Percentiles rank a stretch among this genome's conserved stretches.
phyloP scores from a whole-genome alignment of 345 rosid genomes.

The Microcos paniculata region DNA sequence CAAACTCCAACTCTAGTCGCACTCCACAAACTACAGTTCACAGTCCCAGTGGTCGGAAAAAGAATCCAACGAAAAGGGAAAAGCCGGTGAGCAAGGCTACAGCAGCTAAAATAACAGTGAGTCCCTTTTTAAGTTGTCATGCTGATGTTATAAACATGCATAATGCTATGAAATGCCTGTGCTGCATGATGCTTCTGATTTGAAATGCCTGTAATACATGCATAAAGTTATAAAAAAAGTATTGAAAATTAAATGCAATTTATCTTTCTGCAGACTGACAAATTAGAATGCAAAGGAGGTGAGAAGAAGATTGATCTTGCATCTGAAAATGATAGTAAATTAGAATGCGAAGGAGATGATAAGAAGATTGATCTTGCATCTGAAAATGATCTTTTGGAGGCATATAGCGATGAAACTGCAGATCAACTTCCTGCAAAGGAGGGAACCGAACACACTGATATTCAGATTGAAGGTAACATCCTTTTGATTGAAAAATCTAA shows the following conservation, averaged over 20 bases:
- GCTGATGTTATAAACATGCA: background rate
- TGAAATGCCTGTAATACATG: background rate
- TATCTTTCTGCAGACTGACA: slow-evolving; percentile 42
- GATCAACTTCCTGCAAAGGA: slow-evolving; percentile 31
- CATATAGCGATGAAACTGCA: slow-evolving; percentile 8
- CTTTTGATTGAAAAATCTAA: background rate
- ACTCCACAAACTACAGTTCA: slow-evolving; percentile 12
- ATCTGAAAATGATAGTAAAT: slow-evolving; percentile 13
- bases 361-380: slow-evolving; percentile 23
- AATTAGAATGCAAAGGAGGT: slow-evolving; percentile 33
- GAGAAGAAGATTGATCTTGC: slow-evolving; percentile 26
- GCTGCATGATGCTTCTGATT: too few relatives aligned
- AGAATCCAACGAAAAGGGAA: slow-evolving; percentile 25
- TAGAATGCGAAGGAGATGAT: slow-evolving; percentile 35
- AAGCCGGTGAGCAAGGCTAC: slow-evolving; percentile 19
- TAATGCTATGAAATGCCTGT: background rate
- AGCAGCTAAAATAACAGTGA: slow-evolving; percentile 25
- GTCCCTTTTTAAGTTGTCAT: slow-evolving; percentile 10
- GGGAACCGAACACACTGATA: slow-evolving; percentile 33
- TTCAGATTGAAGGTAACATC: slow-evolving; percentile 51
- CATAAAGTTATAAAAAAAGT: background rate
- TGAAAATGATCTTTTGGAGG: slow-evolving; percentile 15
- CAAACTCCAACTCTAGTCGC: slow-evolving; percentile 29
- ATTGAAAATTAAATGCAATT: background rate
- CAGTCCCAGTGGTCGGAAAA: slow-evolving; percentile 26